Conservation (phyloP, 225 moss, liverwort and hornwort genomes). For the Bryum argenteum region DNA sequence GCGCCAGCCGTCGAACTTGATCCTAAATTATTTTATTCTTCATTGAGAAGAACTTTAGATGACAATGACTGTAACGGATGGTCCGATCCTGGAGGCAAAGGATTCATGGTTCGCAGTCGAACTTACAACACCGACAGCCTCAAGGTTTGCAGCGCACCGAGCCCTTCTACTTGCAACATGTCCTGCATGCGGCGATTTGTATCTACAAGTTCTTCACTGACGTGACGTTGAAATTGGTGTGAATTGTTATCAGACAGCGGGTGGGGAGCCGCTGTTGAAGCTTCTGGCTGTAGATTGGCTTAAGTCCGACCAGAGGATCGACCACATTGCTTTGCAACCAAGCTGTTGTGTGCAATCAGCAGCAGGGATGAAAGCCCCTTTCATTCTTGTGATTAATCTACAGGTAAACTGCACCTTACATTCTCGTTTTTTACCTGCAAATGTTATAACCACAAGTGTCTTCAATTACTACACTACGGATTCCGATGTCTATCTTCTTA, state of each 20-base stretch:
- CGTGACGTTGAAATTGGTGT: neutral
- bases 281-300: conserved; percentile 80
- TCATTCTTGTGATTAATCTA: conserved; percentile 71
- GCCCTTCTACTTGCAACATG: neutral
- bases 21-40: conserved; percentile 54
- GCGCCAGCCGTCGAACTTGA: conserved; percentile 46
- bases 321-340: conserved; percentile 60
- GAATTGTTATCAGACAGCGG: conserved; percentile 53
- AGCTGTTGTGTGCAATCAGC: conserved; percentile 67
- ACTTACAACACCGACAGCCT: conserved; percentile 71
- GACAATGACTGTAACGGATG: conserved; percentile 72
- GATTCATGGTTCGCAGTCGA: conserved; percentile 78
- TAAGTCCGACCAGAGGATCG: conserved; percentile 57
- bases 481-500: neutral
- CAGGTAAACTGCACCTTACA: conserved; percentile 49
- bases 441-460: neutral
- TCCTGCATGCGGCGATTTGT: neutral
- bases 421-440: conserved; percentile 1
- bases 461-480: neutral
- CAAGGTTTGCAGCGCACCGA: conserved; percentile 46
- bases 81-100: conserved; percentile 75
- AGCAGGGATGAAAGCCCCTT: conserved; percentile 67
- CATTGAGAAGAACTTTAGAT: conserved; percentile 50
- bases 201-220: neutral
- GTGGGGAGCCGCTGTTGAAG: conserved; percentile 71